These are phyloP conservation scores for Phytophthora vignae DNA, from an alignment of 352 stramenopile species.

Conservation along the genomic window DNA sequence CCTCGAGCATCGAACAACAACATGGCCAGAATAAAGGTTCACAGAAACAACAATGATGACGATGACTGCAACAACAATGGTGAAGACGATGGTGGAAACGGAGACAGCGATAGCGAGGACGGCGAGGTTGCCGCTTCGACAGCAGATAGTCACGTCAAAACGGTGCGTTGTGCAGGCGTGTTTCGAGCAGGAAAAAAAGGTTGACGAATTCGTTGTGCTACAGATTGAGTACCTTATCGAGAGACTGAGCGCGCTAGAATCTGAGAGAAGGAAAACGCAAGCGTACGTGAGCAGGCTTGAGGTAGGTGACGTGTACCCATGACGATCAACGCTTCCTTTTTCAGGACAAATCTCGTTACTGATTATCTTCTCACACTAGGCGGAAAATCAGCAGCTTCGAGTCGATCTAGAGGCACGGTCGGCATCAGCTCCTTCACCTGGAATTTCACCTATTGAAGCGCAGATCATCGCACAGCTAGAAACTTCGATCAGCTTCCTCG, in stretches of 20 bases:
- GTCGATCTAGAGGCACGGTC: slow-evolving; percentile 32
- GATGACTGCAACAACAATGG: slow-evolving; percentile 15
- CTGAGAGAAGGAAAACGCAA: slow-evolving; percentile 46
- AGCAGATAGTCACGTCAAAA: slow-evolving; percentile 47
- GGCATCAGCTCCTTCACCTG: not conserved
- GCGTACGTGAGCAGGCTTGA: slow-evolving; percentile 52
- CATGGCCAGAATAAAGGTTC: not conserved
- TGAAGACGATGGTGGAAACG: slow-evolving; percentile 24
- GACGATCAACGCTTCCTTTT: not conserved
- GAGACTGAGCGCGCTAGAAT: slow-evolving; percentile 57
- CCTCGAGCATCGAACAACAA: slow-evolving; percentile 5
- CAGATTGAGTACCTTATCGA: slow-evolving; percentile 72
- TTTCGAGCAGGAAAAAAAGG: not conserved
- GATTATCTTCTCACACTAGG: slow-evolving; percentile 21
- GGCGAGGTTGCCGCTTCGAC: slow-evolving; percentile 5
- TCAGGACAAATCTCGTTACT: not conserved
- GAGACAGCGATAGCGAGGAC: slow-evolving; percentile 2
- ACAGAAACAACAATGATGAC: slow-evolving; percentile 1
- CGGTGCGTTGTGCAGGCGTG: slow-evolving; percentile 24
- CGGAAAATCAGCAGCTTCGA: slow-evolving; percentile 50
- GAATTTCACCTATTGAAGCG: slow-evolving; percentile 47
- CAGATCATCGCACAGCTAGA: slow-evolving; percentile 58
- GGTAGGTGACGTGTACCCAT: slow-evolving; percentile 31
- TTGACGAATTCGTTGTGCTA: not conserved
- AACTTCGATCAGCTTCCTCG: slow-evolving; percentile 52